phyloP scores from a whole-genome alignment of 164 flowering plant genomes.

The Vitis vinifera region DNA sequence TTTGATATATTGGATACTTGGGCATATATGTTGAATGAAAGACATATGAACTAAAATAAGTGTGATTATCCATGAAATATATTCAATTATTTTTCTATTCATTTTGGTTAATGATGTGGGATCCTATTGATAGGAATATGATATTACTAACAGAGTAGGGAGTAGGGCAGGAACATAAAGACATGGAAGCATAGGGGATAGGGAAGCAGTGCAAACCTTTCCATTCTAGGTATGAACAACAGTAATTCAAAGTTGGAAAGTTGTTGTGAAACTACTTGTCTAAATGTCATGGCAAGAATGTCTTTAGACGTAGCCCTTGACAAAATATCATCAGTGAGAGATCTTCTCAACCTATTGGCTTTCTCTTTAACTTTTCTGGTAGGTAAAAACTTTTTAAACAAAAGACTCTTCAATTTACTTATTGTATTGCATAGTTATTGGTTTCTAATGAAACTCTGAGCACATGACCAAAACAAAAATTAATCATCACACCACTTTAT shows the following conservation, averaged over 20 bases:
- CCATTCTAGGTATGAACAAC: conserved; percentile 66
- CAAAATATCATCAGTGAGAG: conserved; percentile 49
- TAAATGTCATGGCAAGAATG: conserved; percentile 91
- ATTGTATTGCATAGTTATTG: not conserved
- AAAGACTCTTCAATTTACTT: not conserved
- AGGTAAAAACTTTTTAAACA: conserved; percentile 66
- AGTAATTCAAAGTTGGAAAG: conserved; percentile 73
- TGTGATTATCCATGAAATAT: too few relatives aligned
- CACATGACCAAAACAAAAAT: too few relatives aligned
- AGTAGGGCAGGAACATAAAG: not conserved
- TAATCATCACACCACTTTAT: not conserved
- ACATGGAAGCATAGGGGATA: conserved; percentile 1
- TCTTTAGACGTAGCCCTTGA: conserved; percentile 42
- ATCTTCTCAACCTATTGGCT: conserved; percentile 56
- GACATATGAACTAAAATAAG: too few relatives aligned
- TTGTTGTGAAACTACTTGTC: conserved; percentile 74
- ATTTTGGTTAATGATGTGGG: too few relatives aligned
- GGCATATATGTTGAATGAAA: too few relatives aligned
- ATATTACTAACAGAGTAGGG: conserved; percentile 20
- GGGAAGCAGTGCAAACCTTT: conserved; percentile 53
- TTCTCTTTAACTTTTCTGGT: conserved; percentile 76
- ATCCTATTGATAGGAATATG: conserved; percentile 23
- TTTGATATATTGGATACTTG: too few relatives aligned
- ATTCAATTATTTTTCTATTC: too few relatives aligned
- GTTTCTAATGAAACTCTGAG: not conserved